Conservation (phyloP, 768 basidiomycete genomes). For the Russula foetens region DNA sequence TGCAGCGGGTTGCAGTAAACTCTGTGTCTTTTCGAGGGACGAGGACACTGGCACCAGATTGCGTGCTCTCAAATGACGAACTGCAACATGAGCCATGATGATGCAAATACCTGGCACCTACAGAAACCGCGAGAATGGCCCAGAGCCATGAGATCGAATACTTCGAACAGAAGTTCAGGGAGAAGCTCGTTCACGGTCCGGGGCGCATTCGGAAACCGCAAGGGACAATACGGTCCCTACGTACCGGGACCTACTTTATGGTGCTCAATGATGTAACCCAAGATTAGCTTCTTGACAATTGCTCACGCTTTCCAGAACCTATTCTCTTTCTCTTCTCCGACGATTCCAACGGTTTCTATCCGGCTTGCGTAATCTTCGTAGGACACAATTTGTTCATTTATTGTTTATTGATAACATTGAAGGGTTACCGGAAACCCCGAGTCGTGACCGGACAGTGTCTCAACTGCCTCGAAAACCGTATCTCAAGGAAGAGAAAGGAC, state of each 20-base stretch:
- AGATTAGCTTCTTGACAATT: not conserved
- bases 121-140: not conserved
- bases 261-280: not conserved
- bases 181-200: not conserved
- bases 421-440: not conserved
- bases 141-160: not conserved
- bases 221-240: conserved; percentile 1
- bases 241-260: not conserved
- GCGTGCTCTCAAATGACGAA: not conserved
- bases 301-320: not conserved
- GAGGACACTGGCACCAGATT: not conserved
- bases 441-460: no score
- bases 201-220: not conserved
- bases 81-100: not conserved
- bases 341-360: not conserved
- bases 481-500: not conserved
- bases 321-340: no score
- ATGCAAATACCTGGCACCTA: not conserved
- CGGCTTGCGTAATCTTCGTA: not conserved
- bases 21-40: not conserved
- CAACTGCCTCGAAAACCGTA: not conserved
- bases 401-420: not conserved
- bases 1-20: not conserved
- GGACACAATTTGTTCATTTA: no score
- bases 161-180: not conserved